Evolutionary conservation across 2,329 filamentous ascomycete species (phyloP).

Genomic region (Thelonectria olida): DNA sequence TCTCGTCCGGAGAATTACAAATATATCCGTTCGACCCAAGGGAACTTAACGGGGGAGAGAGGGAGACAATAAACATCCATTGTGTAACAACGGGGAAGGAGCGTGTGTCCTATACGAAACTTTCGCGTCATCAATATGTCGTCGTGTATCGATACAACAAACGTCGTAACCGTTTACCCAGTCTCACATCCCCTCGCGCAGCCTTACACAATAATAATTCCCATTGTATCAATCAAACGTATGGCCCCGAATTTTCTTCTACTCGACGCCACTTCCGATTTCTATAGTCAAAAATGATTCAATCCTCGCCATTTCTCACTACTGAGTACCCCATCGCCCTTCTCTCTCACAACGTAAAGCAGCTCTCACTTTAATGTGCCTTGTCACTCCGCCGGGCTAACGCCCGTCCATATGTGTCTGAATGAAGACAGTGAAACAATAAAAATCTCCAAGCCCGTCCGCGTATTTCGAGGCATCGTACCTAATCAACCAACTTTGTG

Average conservation of each 20-base stretch:
- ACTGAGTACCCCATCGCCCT: neutral
- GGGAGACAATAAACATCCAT: too few species aligned
- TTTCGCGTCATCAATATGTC: too few species aligned
- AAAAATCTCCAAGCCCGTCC: conserved; percentile 23
- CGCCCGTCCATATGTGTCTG: conserved; percentile 5
- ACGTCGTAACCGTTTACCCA: too few species aligned
- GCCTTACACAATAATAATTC: neutral
- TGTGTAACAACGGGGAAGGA: too few species aligned
- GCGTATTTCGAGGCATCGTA: conserved; percentile 15
- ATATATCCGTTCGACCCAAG: neutral
- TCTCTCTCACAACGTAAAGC: neutral
- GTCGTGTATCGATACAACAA: too few species aligned
- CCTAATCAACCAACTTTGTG: conserved; percentile 20
- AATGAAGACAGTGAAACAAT: conserved; percentile 14
- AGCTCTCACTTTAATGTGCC: neutral
- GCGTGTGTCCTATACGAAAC: too few species aligned
- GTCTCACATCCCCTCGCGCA: neutral
- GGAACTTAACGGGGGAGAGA: too few species aligned
- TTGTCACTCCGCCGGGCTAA: conserved; percentile 7
- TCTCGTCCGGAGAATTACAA: neutral
- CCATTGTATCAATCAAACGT: neutral
- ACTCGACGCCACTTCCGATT: conserved; percentile 16
- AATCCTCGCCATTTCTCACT: neutral
- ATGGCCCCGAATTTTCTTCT: conserved; percentile 19
- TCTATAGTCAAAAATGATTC: conserved; percentile 20